A percentile compares a stretch with the other conserved stretches of the same genome.
These are phyloP conservation scores for Tilletia indica DNA, from an alignment of 1,284 basidiomycete genomes.

Conservation along the genomic window DNA sequence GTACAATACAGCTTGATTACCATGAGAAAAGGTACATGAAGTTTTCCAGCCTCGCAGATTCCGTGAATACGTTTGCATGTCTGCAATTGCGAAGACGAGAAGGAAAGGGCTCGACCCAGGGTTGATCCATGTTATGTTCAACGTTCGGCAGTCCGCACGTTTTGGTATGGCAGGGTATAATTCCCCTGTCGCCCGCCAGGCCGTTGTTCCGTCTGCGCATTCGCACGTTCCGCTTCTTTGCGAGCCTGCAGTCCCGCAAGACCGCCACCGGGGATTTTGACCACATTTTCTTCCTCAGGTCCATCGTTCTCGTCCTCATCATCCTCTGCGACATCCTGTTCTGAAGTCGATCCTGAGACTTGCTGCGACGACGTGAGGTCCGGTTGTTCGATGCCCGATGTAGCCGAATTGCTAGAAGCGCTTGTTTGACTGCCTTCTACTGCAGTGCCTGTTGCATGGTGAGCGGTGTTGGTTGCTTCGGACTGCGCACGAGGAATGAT, in stretches of 20 bases:
- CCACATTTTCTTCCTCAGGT: background rate
- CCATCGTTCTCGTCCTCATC: background rate
- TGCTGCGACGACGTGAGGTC: background rate
- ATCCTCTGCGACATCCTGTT: background rate
- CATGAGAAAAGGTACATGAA: too few relatives aligned
- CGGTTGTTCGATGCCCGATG: background rate
- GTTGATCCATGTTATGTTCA: background rate
- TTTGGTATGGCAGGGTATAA: constrained; percentile 1
- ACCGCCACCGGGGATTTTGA: constrained; percentile 4
- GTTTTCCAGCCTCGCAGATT: too few relatives aligned
- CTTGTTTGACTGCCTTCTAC: too few relatives aligned
- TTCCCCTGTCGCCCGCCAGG: background rate
- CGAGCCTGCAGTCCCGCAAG: background rate
- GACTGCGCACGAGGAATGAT: too few relatives aligned
- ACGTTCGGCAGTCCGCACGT: background rate
- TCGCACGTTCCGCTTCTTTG: constrained; percentile 8
- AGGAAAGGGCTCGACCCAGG: too few relatives aligned
- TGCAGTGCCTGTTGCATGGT: too few relatives aligned
- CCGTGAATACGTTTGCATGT: too few relatives aligned
- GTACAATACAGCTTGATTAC: too few relatives aligned
- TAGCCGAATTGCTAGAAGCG: too few relatives aligned
- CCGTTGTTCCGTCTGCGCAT: background rate
- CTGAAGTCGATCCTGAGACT: background rate
- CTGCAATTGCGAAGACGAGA: too few relatives aligned
- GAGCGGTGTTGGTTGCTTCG: too few relatives aligned